Evolutionary conservation across 257 asterid species (phyloP), one percentile per base, ranked within the genome.

Genomic region (Nicotiana obtusifolia): DNA sequence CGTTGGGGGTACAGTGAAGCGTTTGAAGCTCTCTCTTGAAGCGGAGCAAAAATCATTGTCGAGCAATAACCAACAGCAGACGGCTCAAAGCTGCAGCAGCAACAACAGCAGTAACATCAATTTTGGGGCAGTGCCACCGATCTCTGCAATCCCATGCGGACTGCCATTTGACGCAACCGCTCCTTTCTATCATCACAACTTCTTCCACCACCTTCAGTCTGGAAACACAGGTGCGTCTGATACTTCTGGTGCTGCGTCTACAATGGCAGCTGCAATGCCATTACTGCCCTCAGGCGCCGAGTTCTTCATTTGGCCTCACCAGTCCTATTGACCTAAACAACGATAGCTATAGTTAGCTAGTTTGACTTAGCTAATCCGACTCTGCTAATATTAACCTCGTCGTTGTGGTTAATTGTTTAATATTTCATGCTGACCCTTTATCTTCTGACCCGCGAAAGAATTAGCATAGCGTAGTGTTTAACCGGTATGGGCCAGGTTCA

Each of bases 251-350:
- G 64, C 87, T 0, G 64, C 24, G 65, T 80, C 92, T 5, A 71
- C 91, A 13, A 86, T 88, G 90, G 86, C 68, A 22, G 64, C 88
- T 17, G 85, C 92, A 7, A 77, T 86, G 92, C 90, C 86, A 16
- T 73, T 87, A 67, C 83, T 94, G 85, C 89, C 90, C 26, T 81
- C 97, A 33, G 83, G 90, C 3, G 84, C 91, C 1, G 99, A 94
- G 87, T 89, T 86, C 41, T 91, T 84, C 92, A 86, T 95, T 4
- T 95, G 99, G 99, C 97, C 98, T 49, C 93, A 91, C 83, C 97
- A 90, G 82, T 88, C 97, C 30, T 92, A 91, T 85, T 91, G 61
- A 73, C 78, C 60, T 5, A 10, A 83, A 81, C 77, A 52, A 35
- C 37, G 26, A 77, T 76, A 71, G 62, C 64, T 81, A 26, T 81